A percentile compares a stretch with the other conserved stretches of the same genome.
Evolutionary conservation across 2,329 filamentous ascomycete genomes (phyloP).

Genomic region (Alternaria longipes): DNA sequence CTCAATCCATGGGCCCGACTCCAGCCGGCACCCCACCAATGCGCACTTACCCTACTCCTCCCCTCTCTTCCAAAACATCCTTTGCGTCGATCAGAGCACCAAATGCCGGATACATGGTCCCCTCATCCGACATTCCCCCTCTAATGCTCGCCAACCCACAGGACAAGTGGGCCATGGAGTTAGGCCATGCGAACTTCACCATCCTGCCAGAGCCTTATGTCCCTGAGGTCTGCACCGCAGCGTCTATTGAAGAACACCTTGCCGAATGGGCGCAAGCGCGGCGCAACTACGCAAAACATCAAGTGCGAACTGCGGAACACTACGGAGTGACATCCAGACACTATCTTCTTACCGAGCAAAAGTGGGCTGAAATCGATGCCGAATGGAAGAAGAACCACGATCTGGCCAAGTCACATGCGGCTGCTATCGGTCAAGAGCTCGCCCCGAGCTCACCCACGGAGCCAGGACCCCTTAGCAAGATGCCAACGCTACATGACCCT

Average conservation of each 20-base stretch:
- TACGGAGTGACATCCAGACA: constrained; percentile 91
- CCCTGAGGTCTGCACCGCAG: constrained; percentile 68
- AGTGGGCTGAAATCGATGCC: constrained; percentile 83
- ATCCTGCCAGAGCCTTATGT: constrained; percentile 84
- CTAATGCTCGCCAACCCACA: constrained; percentile 74
- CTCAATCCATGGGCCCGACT: constrained; percentile 55
- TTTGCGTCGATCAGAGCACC: constrained; percentile 72
- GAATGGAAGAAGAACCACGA: constrained; percentile 78
- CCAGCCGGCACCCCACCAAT: constrained; percentile 61
- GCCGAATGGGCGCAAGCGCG: constrained; percentile 85
- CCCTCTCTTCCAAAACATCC: constrained; percentile 80
- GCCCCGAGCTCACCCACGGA: constrained; percentile 55
- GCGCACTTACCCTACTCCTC: constrained; percentile 68
- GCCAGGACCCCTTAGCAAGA: constrained; percentile 67
- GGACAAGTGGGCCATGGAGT: constrained; percentile 83
- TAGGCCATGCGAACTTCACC: constrained; percentile 94
- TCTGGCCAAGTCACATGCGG: constrained; percentile 61
- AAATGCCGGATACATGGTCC: constrained; percentile 57
- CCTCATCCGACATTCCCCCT: constrained; percentile 66
- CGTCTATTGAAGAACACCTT: constrained; percentile 71
- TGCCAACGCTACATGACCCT: constrained; percentile 74
- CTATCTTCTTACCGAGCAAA: constrained; percentile 83
- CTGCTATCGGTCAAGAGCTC: constrained; percentile 44
- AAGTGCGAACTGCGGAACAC: constrained; percentile 87
- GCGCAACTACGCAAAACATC: constrained; percentile 87